Evolutionary conservation across 2,329 filamentous ascomycete genomes (phyloP).

Genomic region (Coniella vitis): DNA sequence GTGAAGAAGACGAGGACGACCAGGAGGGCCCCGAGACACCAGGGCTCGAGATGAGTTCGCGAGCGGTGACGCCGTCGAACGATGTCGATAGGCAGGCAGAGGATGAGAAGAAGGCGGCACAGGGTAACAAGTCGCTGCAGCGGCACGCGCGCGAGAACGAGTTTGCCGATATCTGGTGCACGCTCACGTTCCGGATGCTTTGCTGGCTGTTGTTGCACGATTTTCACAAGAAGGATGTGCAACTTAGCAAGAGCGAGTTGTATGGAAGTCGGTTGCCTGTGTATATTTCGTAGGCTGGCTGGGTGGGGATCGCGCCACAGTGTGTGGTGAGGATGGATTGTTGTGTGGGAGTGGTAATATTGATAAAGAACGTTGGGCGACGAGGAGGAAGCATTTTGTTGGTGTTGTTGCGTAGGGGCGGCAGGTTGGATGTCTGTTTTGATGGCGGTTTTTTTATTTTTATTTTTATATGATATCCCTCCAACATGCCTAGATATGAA

Average conservation of each 20-base stretch:
- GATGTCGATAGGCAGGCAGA: conserved; percentile 11
- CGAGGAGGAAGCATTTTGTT: no score
- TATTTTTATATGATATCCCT: no score
- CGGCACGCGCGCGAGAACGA: conserved; percentile 9
- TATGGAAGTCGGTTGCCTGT: conserved; percentile 49
- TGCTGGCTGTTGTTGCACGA: conserved; percentile 53
- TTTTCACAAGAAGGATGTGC: conserved; percentile 47
- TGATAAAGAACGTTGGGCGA: no score
- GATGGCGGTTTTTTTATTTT: no score
- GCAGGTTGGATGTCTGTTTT: no score
- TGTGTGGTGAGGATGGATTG: no score
- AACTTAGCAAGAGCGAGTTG: conserved; percentile 46
- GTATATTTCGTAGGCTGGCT: conserved; percentile 43
- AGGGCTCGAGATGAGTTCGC: conserved; percentile 4
- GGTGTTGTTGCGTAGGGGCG: no score
- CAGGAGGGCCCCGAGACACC: conserved; percentile 8
- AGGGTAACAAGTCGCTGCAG: neutral
- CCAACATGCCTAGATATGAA: no score
- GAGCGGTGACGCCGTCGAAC: neutral
- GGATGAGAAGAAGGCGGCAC: conserved; percentile 4
- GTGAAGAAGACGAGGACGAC: conserved; percentile 6
- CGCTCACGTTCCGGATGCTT: conserved; percentile 49
- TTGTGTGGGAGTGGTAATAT: no score
- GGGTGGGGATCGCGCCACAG: no score
- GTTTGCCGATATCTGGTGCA: conserved; percentile 44